Base-by-base conservation (phyloP, 306 rosid genomes). In the Quercus dentata region DNA sequence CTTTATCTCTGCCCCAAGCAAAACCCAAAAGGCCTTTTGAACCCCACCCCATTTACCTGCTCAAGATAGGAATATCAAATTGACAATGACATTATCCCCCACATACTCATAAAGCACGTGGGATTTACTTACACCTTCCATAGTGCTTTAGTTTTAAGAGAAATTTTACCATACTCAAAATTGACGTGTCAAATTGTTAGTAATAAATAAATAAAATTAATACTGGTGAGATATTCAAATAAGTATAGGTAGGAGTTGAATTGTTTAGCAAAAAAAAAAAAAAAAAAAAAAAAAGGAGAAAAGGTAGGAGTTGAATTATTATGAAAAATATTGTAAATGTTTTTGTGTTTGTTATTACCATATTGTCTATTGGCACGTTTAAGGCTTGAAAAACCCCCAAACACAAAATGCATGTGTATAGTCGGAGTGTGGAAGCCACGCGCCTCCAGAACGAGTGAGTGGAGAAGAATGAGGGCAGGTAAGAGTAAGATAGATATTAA, bases 1-100 rank as follows among this genome's bases (percentile, higher is more conserved):
- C 71, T 58, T 75, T 76, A 33, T 70, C 74, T 62, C 65, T 35
- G 72, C 55, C 73, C 73, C 80, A 76, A 52, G 55, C 74, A 74
- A 74, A 65, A 51, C 14, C 54, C 51, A 56, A 30, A 38, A 19
- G n/a, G 2, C 59, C 49, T 63, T 71, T 73, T 35, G 59, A n/a
- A 14, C 57, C 78, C 56, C 65, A 12, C 65, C 77, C n/a, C 71
- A 46, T 55, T 13, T 46, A 58, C 70, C 71, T 30, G 55, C 77
- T 44, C 77, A 23, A 17, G 38, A 52, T 27, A 17, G 49, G 28
- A 46, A 75, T 59, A 75, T 61, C 5, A 63, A 63, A 5, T 35
- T 63, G 69, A 63, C 44, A 27, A 17, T 1, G 18, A 10, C 67
- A 23, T 25, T 61, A 21, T 10, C 6, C 33, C 70, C 70, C 44